A percentile compares a stretch with the other conserved stretches of the same genome.
phyloP scores from a whole-genome alignment of 1,139 yeast genomes.

The Suhomyces coccinellae region DNA sequence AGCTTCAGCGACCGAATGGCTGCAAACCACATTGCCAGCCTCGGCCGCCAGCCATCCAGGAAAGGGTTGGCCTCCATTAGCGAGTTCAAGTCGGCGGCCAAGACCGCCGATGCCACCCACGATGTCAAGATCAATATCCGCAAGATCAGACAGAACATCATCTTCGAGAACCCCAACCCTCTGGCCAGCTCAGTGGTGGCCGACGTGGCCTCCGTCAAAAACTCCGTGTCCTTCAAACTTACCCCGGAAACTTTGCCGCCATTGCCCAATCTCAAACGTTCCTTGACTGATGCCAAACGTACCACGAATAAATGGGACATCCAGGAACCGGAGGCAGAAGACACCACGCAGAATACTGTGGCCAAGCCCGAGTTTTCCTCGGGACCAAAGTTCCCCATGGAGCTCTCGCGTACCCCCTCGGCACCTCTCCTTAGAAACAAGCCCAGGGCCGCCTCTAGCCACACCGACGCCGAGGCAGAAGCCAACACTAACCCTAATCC shows the following conservation, averaged over 20 bases:
- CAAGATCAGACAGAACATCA: slow-evolving; percentile 28
- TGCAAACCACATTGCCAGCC: slow-evolving; percentile 5
- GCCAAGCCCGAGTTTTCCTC: slow-evolving; percentile 3
- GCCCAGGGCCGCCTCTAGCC: background rate
- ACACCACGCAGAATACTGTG: background rate
- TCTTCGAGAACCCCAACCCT: slow-evolving; percentile 24
- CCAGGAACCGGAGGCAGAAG: background rate
- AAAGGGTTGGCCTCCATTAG: slow-evolving; percentile 11
- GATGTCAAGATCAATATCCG: slow-evolving; percentile 18
- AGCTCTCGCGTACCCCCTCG: slow-evolving; percentile 18
- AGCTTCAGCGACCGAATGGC: background rate
- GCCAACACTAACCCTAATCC: slow-evolving; percentile 4
- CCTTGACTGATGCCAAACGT: slow-evolving; percentile 1
- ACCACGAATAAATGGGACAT: background rate
- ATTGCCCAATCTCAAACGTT: slow-evolving; percentile 5
- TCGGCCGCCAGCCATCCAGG: slow-evolving; percentile 8
- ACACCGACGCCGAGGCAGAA: background rate
- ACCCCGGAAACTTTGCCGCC: background rate
- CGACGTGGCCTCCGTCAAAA: slow-evolving; percentile 20
- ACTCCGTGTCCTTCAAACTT: slow-evolving; percentile 2
- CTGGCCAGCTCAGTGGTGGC: slow-evolving; percentile 36
- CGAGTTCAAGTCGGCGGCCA: background rate
- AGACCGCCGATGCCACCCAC: background rate
- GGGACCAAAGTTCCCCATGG: slow-evolving; percentile 1
- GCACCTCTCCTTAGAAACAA: slow-evolving; percentile 14